Evolutionary conservation across 2,329 filamentous ascomycete genomes (phyloP).

Genomic region (Claviceps sp.): DNA sequence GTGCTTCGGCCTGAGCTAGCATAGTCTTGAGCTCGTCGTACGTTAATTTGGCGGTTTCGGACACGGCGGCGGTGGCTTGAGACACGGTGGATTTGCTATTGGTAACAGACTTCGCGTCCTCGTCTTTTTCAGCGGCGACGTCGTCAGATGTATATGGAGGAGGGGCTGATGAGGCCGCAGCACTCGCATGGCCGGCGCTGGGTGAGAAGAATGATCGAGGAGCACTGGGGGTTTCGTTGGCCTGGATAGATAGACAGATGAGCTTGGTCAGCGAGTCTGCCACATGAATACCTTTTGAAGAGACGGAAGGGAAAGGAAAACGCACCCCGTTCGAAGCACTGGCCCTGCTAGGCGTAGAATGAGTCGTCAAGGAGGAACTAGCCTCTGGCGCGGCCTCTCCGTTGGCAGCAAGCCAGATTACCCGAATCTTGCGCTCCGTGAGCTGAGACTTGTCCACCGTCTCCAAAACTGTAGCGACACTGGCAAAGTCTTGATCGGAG

Average conservation of each 20-base stretch:
- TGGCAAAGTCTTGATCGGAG: conserved; percentile 70
- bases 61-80: conserved; percentile 33
- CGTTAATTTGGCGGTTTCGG: conserved; percentile 27
- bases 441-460: conserved; percentile 65
- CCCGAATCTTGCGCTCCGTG: conserved; percentile 90
- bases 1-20: conserved; percentile 60
- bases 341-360: conserved; percentile 28
- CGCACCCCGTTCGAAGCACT: conserved; percentile 28
- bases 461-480: conserved; percentile 71
- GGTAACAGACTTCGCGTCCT: conserved; percentile 13
- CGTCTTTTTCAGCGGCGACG: conserved; percentile 16
- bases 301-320: conserved; percentile 3
- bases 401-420: conserved; percentile 63
- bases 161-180: conserved; percentile 18
- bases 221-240: conserved; percentile 30
- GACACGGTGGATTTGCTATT: conserved; percentile 17
- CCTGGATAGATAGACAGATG: conserved; percentile 9
- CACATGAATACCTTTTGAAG: not conserved
- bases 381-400: conserved; percentile 21
- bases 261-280: conserved; percentile 3
- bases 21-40: conserved; percentile 56
- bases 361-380: conserved; percentile 7
- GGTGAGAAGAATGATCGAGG: conserved; percentile 34
- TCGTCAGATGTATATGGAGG: conserved; percentile 23
- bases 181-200: conserved; percentile 16